Percentiles rank a stretch among this genome's conserved stretches.
Evolutionary conservation across 495 filamentous ascomycete genomes (phyloP).

Genomic region (Aspergillus steynii): DNA sequence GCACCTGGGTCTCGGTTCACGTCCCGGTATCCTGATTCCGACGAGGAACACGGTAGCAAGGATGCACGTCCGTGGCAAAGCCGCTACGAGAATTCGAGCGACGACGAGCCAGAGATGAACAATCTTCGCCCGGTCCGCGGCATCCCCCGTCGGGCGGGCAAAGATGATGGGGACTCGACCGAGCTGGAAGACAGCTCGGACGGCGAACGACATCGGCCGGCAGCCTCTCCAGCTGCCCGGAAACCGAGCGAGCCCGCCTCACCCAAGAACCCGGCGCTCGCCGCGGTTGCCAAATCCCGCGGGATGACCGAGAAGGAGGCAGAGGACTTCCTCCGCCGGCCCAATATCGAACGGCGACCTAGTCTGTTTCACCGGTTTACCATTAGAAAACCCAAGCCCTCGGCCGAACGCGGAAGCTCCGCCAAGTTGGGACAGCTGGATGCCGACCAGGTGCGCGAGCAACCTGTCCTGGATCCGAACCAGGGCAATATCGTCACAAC

Average conservation of each 20-base stretch:
- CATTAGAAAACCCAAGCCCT: conserved; percentile 37
- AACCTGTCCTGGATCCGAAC: conserved; percentile 20
- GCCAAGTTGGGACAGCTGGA: conserved; percentile 17
- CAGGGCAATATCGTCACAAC: conserved; percentile 16
- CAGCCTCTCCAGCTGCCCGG: conserved; percentile 3
- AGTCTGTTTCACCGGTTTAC: conserved; percentile 45
- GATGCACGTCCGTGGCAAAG: conserved; percentile 54
- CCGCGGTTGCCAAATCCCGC: conserved; percentile 41
- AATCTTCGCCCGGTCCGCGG: conserved; percentile 61
- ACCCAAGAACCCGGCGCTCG: conserved; percentile 34
- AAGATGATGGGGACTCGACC: conserved; percentile 63
- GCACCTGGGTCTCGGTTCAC: conserved; percentile 16
- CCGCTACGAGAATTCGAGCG: conserved; percentile 81
- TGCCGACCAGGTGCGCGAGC: conserved; percentile 23
- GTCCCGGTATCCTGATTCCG: conserved; percentile 66
- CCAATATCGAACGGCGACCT: conserved; percentile 36
- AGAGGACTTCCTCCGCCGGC: conserved; percentile 40
- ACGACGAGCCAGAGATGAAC: conserved; percentile 52
- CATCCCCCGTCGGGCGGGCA: conserved; percentile 55
- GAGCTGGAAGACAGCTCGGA: conserved; percentile 67
- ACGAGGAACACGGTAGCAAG: conserved; percentile 62
- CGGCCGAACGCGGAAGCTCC: conserved; percentile 34
- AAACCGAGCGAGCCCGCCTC: conserved; percentile 18
- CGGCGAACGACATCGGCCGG: conserved; percentile 29
- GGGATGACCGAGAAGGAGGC: conserved; percentile 44